Evolutionary conservation across 306 rosid species (phyloP), one percentile per base, ranked within the genome.

Genomic region (Cucurbita maxima): DNA sequence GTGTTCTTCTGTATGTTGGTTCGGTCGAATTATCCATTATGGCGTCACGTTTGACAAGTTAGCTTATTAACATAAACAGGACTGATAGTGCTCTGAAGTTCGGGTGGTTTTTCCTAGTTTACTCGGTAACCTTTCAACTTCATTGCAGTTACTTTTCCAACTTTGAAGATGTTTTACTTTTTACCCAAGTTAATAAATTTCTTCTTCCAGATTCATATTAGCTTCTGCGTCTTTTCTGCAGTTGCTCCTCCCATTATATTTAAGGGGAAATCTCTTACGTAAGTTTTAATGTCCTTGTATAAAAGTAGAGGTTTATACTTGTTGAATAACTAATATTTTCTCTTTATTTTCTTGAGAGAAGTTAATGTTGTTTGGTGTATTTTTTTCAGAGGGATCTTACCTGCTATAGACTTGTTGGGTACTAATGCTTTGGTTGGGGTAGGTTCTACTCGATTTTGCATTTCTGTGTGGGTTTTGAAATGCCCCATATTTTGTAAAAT

Each of bases 61-160:
- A 43, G 59, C 12, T 74, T 50, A 50, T 59, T 36, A n/a, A 44
- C 55, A 41, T 59, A 3, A 58, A 66, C 95, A 91, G 97, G 96
- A 91, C 92, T 8, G 97, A 91, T 79, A 95, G 96, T 84, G 96
- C 97, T 78, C 64, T 95, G 78, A 91, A 88, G 91, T 94, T 91
- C 83, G 88, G 96, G 75, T 86, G 89, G 96, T 94, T 94, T 83
- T 94, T 94, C 86, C 38, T 88, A 76, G 25, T 57, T 78, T 94
- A 94, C 81, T 0, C 44, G 88, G 99, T 81, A 83, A 85, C 60
- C 25, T 8, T 52, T 12, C 47, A 59, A 61, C 36, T 73, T 52
- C 79, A 40, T 61, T 45, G 25, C 73, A 43, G 77, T 55, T 56
- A 30, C 55, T 79, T 58, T 56, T 79, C 48, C 81, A 51, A 58